Percentiles rank a stretch among this genome's conserved stretches.
Conservation (phyloP, 441 rosid genomes). For the Croton setiger region DNA sequence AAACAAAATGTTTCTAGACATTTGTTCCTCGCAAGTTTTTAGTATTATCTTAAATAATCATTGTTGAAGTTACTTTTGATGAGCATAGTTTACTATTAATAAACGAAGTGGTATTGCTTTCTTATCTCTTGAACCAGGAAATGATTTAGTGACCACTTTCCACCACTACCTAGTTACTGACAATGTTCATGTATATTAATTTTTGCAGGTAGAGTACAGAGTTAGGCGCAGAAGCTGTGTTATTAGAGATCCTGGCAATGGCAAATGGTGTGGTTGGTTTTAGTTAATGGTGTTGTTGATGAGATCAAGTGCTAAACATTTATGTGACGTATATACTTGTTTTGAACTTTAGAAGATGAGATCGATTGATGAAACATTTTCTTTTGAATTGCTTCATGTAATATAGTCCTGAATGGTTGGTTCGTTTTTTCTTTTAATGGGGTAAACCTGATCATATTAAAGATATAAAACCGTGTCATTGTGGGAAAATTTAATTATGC, state of each 20-base stretch:
- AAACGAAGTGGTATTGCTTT: not conserved
- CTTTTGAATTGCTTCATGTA: not conserved
- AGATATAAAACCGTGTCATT: no score
- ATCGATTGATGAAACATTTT: not conserved
- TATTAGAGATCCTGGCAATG: conserved; percentile 20
- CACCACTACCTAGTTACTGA: not conserved
- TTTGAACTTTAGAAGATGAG: not conserved
- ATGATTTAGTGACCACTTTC: not conserved
- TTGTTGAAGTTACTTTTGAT: not conserved
- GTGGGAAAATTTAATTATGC: not conserved
- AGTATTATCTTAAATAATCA: not conserved
- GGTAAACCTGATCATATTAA: not conserved
- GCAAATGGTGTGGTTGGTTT: conserved; percentile 20
- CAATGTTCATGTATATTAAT: conserved; percentile 3
- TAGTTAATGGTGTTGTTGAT: conserved; percentile 18
- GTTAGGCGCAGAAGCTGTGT: conserved; percentile 26
- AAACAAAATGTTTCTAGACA: not conserved
- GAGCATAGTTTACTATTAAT: not conserved
- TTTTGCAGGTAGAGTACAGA: conserved; percentile 25
- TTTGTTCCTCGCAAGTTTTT: not conserved
- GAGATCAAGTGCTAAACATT: conserved; percentile 2
- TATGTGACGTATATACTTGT: conserved; percentile 9
- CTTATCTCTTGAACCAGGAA: no score
- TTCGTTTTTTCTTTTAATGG: not conserved
- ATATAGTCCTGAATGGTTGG: not conserved